phyloP scores from a whole-genome alignment of 2,329 filamentous ascomycete genomes.

The Gremmenia infestans region DNA sequence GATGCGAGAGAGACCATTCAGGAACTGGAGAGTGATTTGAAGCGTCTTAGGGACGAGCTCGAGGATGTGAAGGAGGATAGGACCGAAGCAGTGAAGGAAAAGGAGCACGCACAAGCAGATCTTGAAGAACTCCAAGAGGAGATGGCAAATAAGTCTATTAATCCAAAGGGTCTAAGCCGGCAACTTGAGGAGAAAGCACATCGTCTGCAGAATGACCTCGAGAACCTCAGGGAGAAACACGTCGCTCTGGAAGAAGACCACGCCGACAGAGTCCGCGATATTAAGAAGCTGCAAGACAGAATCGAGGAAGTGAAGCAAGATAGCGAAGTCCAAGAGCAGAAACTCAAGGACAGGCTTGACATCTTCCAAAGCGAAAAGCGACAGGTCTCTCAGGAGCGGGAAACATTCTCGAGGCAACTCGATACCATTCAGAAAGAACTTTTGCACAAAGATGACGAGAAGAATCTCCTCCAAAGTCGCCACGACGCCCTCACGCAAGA shows the following conservation, averaged over 20 bases:
- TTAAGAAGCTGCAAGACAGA: slow-evolving; percentile 38
- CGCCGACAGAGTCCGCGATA: slow-evolving; percentile 37
- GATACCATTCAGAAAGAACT: slow-evolving; percentile 56
- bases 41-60: slow-evolving; percentile 48
- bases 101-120: slow-evolving; percentile 53
- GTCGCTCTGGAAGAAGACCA: slow-evolving; percentile 37
- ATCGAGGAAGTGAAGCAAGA: slow-evolving; percentile 32
- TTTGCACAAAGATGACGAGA: slow-evolving; percentile 56
- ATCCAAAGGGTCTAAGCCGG: slow-evolving; percentile 67
- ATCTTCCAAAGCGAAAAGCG: slow-evolving; percentile 22
- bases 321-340: slow-evolving; percentile 28
- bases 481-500: slow-evolving; percentile 64
- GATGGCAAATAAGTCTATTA: slow-evolving; percentile 73
- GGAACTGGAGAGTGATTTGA: slow-evolving; percentile 51
- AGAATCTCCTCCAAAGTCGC: slow-evolving; percentile 62
- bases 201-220: slow-evolving; percentile 63
- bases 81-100: slow-evolving; percentile 48
- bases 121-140: slow-evolving; percentile 68
- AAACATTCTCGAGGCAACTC: slow-evolving; percentile 34
- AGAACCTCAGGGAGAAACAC: slow-evolving; percentile 44
- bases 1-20: slow-evolving; percentile 55
- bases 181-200: slow-evolving; percentile 68
- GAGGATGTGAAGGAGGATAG: slow-evolving; percentile 51
- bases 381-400: slow-evolving; percentile 7
- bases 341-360: slow-evolving; percentile 39